phyloP scores from a whole-genome alignment of 1,284 basidiomycete species.

The Ceratobasidium sp. region DNA sequence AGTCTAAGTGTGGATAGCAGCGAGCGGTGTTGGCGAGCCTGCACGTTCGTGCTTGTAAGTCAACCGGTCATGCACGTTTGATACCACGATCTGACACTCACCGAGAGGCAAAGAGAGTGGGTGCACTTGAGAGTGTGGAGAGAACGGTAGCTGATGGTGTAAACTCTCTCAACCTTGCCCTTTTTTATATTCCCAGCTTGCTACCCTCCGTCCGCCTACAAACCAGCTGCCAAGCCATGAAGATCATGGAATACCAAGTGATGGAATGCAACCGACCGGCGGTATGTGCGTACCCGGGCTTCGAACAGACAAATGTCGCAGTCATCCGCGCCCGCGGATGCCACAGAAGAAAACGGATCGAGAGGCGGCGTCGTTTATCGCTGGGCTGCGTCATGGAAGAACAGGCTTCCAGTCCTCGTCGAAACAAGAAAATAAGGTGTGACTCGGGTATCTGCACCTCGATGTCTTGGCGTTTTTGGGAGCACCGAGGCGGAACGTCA shows the following conservation, averaged over 20 bases:
- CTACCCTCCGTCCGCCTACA: neutral
- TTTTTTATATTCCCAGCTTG: neutral
- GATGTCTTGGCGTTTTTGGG: neutral
- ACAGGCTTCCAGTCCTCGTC: neutral
- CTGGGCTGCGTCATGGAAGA: neutral
- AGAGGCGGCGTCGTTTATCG: neutral
- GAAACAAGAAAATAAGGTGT: neutral
- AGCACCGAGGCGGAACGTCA: neutral
- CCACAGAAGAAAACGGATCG: slow-evolving; percentile 17
- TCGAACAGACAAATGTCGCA: neutral
- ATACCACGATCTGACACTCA: slow-evolving; percentile 2
- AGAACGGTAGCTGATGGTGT: neutral
- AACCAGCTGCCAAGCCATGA: neutral
- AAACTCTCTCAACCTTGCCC: neutral
- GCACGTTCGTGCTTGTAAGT: neutral
- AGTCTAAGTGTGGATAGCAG: slow-evolving; percentile 5
- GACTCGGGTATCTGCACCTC: neutral
- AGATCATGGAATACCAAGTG: neutral
- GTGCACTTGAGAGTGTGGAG: neutral
- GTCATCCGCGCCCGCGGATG: neutral
- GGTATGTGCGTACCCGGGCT: neutral
- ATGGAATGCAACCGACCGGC: neutral
- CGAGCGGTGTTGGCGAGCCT: slow-evolving; percentile 22
- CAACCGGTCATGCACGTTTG: neutral
- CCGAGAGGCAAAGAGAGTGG: slow-evolving; percentile 21